These are phyloP conservation scores for Chlorociboria aeruginascens DNA, from an alignment of 495 filamentous ascomycete species.

Conservation along the genomic window DNA sequence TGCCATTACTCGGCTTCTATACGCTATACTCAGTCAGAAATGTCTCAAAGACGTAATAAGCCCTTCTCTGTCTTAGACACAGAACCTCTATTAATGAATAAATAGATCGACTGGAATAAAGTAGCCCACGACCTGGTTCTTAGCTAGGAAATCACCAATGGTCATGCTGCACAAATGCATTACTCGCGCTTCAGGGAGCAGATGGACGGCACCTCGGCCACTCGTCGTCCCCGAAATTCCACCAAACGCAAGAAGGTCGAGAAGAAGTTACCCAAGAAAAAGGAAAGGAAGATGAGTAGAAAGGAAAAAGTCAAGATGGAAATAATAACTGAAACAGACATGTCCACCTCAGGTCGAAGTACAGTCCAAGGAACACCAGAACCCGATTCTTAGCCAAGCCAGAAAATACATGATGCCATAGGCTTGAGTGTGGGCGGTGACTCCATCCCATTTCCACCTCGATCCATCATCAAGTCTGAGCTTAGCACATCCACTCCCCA, in stretches of 20 bases:
- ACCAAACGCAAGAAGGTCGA: slow-evolving; percentile 6
- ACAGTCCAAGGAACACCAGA: slow-evolving; percentile 1
- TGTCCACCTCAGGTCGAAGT: background rate
- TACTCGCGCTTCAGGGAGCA: slow-evolving; percentile 56
- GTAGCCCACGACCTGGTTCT: slow-evolving; percentile 39
- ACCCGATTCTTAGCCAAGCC: background rate
- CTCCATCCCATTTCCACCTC: background rate
- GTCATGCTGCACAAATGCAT: slow-evolving; percentile 73
- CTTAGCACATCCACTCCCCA: background rate
- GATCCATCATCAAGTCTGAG: background rate
- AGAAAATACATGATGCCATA: background rate
- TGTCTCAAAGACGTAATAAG: slow-evolving; percentile 55
- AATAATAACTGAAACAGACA: background rate
- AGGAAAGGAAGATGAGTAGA: background rate
- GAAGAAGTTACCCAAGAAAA: slow-evolving; percentile 1
- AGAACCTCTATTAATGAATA: background rate
- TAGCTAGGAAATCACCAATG: slow-evolving; percentile 56
- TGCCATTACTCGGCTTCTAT: slow-evolving; percentile 51
- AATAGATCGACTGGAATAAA: slow-evolving; percentile 61
- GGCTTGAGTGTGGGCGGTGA: too few species aligned
- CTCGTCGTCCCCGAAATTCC: slow-evolving; percentile 14
- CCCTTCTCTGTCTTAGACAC: background rate
- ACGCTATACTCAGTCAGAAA: slow-evolving; percentile 65
- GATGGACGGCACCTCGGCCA: slow-evolving; percentile 36
- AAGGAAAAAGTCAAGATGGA: slow-evolving; percentile 5